Evolutionary conservation across 768 basidiomycete genomes (phyloP), one percentile per base, ranked within the genome.

Genomic region (Lentinula detonsa): DNA sequence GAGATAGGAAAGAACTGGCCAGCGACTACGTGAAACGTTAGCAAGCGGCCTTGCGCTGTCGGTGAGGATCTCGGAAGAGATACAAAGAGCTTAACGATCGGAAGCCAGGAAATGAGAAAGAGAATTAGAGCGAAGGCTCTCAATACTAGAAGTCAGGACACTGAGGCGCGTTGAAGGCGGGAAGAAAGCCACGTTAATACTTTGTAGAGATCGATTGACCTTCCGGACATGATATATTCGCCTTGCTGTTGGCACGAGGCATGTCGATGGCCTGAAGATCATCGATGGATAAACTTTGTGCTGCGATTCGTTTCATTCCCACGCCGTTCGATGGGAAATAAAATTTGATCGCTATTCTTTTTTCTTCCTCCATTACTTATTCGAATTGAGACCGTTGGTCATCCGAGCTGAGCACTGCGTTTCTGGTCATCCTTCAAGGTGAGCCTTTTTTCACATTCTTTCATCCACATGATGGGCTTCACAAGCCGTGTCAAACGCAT

Each of bases 171-270:
- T 61, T 37, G 62, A 51, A 59, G 62, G 61, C 65, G 61, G 62
- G 61, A 43, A 62, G 60, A 57, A 63, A 64, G 7, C 39, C 13
- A 53, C 52, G 55, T 61, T 60, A 61, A 55, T 53, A 61, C 46
- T 35, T 34, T 28, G 31, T 15, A 37, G 23, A 60, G 49, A 54
- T 64, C 57, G 60, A 64, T 64, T 45, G 55, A 16, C 45, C 18
- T 16, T 51, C 37, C 28, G 16, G 45, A 31, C 35, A 45, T 50
- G 43, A 51, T 39, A 73, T 71, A 73, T 59, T 64, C 71, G 75
- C 78, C 78, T 77, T 74, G 70, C 72, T 69, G 72, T 63, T 67
- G 68, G 75, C 77, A 79, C 71, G 78, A 78, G 78, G 76, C 75
- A 42, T 28, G 49, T 55, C 34, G 51, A 34, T 31, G 62, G 56